Conservation (phyloP, 2,329 filamentous ascomycete genomes). For the Fusarium sp. region DNA sequence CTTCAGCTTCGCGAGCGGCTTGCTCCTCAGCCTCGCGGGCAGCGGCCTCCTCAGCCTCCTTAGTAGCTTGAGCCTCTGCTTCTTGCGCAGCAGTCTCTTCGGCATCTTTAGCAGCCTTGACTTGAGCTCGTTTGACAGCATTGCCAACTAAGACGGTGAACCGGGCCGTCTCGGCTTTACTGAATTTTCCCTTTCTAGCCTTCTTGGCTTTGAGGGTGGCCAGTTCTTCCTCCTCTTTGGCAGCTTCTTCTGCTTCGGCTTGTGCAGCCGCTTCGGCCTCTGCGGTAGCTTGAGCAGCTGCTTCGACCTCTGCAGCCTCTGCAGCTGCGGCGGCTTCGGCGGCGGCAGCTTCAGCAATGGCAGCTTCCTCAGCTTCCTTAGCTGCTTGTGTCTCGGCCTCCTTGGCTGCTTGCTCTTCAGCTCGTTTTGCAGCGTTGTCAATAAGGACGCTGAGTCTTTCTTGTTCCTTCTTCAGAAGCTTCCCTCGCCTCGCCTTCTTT, state of each 20-base stretch:
- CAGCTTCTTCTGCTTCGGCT: slow-evolving; percentile 38
- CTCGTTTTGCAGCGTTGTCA: slow-evolving; percentile 30
- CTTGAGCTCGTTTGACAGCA: slow-evolving; percentile 42
- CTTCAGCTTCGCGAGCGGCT: slow-evolving; percentile 35
- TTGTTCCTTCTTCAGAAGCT: slow-evolving; percentile 41
- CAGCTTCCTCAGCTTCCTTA: slow-evolving; percentile 1
- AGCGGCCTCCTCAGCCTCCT: slow-evolving; percentile 47
- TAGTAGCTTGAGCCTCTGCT: slow-evolving; percentile 31
- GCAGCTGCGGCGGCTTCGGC: slow-evolving; percentile 18
- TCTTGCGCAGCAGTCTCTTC: slow-evolving; percentile 37
- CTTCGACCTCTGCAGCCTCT: slow-evolving; percentile 26
- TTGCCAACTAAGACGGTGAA: slow-evolving; percentile 40
- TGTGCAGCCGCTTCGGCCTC: slow-evolving; percentile 37
- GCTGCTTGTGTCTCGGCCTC: slow-evolving; percentile 5
- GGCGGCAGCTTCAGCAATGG: slow-evolving; percentile 45
- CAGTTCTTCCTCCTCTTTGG: slow-evolving; percentile 47
- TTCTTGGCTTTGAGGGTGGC: slow-evolving; percentile 44
- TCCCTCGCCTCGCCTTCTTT: slow-evolving; percentile 30
- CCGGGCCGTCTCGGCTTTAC: slow-evolving; percentile 42
- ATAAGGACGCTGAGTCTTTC: slow-evolving; percentile 48
- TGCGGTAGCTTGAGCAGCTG: slow-evolving; percentile 34
- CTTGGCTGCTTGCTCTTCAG: slow-evolving; percentile 32
- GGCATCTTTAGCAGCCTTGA: slow-evolving; percentile 39
- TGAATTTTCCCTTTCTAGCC: slow-evolving; percentile 54
- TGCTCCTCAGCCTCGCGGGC: slow-evolving; percentile 37